Base-by-base conservation (phyloP, 1,284 basidiomycete species). In the Trichosporon coremiiforme region DNA sequence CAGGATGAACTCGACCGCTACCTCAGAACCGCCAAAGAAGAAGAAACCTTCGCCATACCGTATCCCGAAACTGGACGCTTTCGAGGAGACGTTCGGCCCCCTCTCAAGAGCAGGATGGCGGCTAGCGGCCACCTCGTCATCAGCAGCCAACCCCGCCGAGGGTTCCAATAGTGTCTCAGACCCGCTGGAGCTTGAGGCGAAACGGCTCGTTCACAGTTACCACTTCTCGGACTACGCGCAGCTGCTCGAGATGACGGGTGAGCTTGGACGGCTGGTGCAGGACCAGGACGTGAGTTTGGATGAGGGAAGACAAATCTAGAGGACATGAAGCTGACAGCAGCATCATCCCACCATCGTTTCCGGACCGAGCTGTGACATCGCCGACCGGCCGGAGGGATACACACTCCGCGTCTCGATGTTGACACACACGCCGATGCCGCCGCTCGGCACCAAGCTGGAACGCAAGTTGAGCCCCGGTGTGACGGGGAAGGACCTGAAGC, bases 391-490 rank as follows among this genome's bases (percentile, higher is more conserved):
- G 15, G 29, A 63, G 17, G 75, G 74, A 6, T 81, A 81, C 66
- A 67, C 79, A 10, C 62, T 82, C 13, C 73, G 77, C 60, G 38
- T 82, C 2, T 74, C 77, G 0, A 80, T 77, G 17, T 76, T 79
- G 68, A 82, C 80, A 4, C 80, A 82, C 71, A 81, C 80, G 60
- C 80, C 80, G 2, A 47, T 81, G 53, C 77, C 79, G 6, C 75
- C 75, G 10, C 69, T 75, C 15, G 67, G 64, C 8, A 69, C 70
- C 29, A 45, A 45, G 25, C 68, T 71, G 7, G 71, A 70, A 9
- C 71, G 71, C 33, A 76, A 73, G 67, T 77, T 78, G 53, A 20
- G 68, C 33, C 79, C 79, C 2, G 80, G 80, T 5, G 76, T 82
- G 13, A 82, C 80, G 25, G 71, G 70, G 12, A 82, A 82, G 70